Conservation (phyloP, 1,284 basidiomycete genomes). For the Neonothopanus nambi region DNA sequence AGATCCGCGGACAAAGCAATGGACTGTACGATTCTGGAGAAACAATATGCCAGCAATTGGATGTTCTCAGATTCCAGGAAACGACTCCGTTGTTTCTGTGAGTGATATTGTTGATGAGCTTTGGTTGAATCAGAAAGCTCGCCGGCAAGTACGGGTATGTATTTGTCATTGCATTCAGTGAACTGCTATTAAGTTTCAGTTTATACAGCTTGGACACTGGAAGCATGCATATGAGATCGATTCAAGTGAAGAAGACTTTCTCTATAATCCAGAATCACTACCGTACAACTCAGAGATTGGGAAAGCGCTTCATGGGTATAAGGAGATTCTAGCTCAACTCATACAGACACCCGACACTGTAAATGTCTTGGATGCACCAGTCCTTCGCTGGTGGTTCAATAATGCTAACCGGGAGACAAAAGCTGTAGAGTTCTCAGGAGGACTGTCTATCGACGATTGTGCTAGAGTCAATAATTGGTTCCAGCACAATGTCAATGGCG, state of each 20-base stretch:
- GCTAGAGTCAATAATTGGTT: slow-evolving; percentile 27
- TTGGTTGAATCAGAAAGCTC: slow-evolving; percentile 14
- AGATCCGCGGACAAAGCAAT: not conserved
- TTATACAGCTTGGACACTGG: not conserved
- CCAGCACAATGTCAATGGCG: slow-evolving; percentile 16
- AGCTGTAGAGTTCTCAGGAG: slow-evolving; percentile 16
- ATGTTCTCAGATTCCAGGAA: not conserved
- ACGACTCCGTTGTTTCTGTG: too few species aligned
- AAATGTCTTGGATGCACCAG: not conserved
- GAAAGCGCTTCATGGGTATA: too few species aligned
- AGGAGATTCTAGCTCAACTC: too few species aligned
- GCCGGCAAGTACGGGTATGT: slow-evolving; percentile 12
- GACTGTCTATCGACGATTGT: slow-evolving; percentile 20
- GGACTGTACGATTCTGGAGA: not conserved
- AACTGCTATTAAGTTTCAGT: not conserved
- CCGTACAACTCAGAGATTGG: too few species aligned
- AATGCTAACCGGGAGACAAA: not conserved
- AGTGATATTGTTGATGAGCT: slow-evolving; percentile 10
- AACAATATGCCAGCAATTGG: not conserved
- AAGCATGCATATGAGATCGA: not conserved
- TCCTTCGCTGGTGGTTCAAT: not conserved
- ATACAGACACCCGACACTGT: too few species aligned
- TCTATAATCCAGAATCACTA: too few species aligned
- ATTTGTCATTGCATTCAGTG: not conserved
- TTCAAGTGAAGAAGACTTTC: too few species aligned